Percentiles rank a stretch among this genome's conserved stretches.
Evolutionary conservation across 441 rosid genomes (phyloP).

Genomic region (Lepidium campestre): DNA sequence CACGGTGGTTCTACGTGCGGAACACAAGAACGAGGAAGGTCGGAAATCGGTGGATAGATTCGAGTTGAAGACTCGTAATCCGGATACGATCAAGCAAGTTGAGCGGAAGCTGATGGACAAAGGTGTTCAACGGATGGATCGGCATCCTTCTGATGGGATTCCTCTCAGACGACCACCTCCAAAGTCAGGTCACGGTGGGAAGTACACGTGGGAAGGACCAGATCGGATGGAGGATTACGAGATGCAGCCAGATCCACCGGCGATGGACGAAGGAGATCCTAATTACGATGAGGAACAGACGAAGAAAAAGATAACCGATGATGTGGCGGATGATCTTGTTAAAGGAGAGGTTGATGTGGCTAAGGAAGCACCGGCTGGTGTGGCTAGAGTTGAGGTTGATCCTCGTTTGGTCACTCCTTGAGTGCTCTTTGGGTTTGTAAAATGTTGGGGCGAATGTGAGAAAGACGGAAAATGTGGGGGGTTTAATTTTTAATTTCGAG

Average conservation of each 20-base stretch:
- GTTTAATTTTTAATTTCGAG: background rate
- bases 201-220: conserved; percentile 86
- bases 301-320: conserved; percentile 32
- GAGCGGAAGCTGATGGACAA: conserved; percentile 68
- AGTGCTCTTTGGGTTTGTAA: background rate
- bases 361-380: conserved; percentile 45
- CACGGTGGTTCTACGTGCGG: conserved; percentile 40
- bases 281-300: conserved; percentile 53
- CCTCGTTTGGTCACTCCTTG: conserved; percentile 28
- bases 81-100: conserved; percentile 51
- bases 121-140: conserved; percentile 67
- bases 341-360: conserved; percentile 60
- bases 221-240: conserved; percentile 40
- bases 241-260: conserved; percentile 46
- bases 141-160: conserved; percentile 61
- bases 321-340: conserved; percentile 38
- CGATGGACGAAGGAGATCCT: conserved; percentile 73
- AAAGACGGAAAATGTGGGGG: background rate
- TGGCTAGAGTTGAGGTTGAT: conserved; percentile 56
- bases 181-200: conserved; percentile 76
- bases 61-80: conserved; percentile 38
- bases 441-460: background rate
- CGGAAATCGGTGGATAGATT: conserved; percentile 41
- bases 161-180: conserved; percentile 51
- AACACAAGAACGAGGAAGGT: conserved; percentile 44